Percentiles rank a stretch among this genome's conserved stretches.
Evolutionary conservation across 2,329 filamentous ascomycete genomes (phyloP).

Genomic region (Pezicula carpinea): DNA sequence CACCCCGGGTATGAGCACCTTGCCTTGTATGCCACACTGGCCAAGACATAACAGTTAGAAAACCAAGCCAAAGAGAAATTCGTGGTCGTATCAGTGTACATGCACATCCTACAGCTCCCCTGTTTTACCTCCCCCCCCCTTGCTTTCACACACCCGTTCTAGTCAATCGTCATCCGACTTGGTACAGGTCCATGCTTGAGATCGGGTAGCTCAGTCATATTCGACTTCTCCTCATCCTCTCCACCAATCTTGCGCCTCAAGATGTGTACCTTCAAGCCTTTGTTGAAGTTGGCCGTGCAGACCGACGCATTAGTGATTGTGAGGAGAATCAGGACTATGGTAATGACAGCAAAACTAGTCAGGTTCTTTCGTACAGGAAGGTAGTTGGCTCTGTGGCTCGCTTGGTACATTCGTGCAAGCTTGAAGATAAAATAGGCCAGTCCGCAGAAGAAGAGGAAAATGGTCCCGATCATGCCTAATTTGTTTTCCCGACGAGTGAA

Average conservation of each 20-base stretch:
- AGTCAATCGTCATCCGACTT: constrained; percentile 46
- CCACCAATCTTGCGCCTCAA: constrained; percentile 48
- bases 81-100: constrained; percentile 23
- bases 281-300: constrained; percentile 87
- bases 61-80: constrained; percentile 15
- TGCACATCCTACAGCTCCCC: constrained; percentile 13
- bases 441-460: constrained; percentile 82
- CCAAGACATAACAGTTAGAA: constrained; percentile 20
- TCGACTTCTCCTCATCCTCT: constrained; percentile 44
- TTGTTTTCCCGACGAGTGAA: constrained; percentile 82
- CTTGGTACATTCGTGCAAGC: constrained; percentile 88
- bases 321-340: constrained; percentile 79
- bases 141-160: constrained; percentile 13
- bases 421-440: constrained; percentile 98
- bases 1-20: constrained; percentile 25
- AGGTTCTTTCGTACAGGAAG: constrained; percentile 75
- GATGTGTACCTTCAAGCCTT: constrained; percentile 84
- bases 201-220: constrained; percentile 42
- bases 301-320: constrained; percentile 84
- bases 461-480: constrained; percentile 70
- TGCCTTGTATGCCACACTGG: constrained; percentile 24
- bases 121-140: not conserved
- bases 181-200: constrained; percentile 34
- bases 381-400: constrained; percentile 57
- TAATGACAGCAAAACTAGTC: constrained; percentile 91